Base-by-base conservation (phyloP, 805 yeast species). In the Candida tammaniensis region DNA sequence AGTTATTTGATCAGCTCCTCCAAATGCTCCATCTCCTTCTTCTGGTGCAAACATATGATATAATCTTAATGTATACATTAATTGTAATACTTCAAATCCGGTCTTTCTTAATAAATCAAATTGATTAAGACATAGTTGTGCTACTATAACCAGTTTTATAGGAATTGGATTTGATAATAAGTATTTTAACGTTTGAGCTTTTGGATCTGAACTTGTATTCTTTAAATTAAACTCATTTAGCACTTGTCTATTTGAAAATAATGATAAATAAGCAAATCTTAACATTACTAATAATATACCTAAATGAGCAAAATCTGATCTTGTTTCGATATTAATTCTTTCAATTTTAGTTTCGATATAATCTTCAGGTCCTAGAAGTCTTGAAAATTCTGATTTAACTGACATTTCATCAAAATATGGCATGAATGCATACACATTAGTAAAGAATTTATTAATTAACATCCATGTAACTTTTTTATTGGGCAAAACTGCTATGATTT, bases 381-480 rank as follows among this genome's bases (percentile, higher is more conserved):
- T 49, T 1, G 57, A 44, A 12, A 78, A 52, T 31, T 70, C 69
- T 13, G 44, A 44, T 34, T 67, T 67, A 50, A 77, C 75, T 7
- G 62, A 61, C 33, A 46, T 59, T 50, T 82, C 86, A 53, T 82
- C 87, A 21, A 82, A 56, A 42, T 73, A 78, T 3, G 93, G 89
- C 46, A 82, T 64, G 37, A 73, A 79, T 10, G 84, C 72, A 51
- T 83, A 83, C 4, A 82, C 56, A 21, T 69, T 64, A 8, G 65
- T 67, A 50, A 82, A 82, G 43, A 75, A 82, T 42, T 79, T 61
- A 39, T 79, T 76, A 18, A 82, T 58, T 31, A 79, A 59, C 28
- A 68, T 48, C 76, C 83, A 75, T 7, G 80, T 64, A 1, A 76
- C 68, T 38, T 64, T 67, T 45, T 74, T 72, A 18, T 61, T 67